Percentiles rank a stretch among this genome's conserved stretches.
phyloP scores from a whole-genome alignment of 345 rosid genomes.

The Pelargonium nanum region DNA sequence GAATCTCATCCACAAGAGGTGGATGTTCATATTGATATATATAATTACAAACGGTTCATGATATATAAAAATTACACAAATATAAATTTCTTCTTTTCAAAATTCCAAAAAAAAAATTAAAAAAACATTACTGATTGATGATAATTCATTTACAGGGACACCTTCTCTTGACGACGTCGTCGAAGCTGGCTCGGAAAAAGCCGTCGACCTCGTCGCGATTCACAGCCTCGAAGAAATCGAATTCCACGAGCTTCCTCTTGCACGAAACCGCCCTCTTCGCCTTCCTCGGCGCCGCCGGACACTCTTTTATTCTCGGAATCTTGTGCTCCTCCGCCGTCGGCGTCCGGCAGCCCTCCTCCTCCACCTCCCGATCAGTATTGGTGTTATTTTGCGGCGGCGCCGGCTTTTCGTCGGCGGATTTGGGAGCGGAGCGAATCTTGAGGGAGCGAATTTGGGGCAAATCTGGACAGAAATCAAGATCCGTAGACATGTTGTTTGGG shows the following conservation, averaged over 20 bases:
- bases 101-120: no score
- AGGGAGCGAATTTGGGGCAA: background rate
- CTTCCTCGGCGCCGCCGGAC: constrained; percentile 37
- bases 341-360: constrained; percentile 6
- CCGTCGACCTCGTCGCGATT: constrained; percentile 23
- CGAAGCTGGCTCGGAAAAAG: constrained; percentile 14
- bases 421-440: background rate
- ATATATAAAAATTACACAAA: no score
- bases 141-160: constrained; percentile 16
- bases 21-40: no score
- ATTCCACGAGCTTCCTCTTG: constrained; percentile 30
- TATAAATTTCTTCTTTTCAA: no score
- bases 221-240: constrained; percentile 30
- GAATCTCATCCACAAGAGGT: no score
- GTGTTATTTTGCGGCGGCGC: no score
- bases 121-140: background rate
- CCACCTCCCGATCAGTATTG: no score
- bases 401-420: background rate
- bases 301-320: constrained; percentile 21
- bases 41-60: no score
- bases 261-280: constrained; percentile 14
- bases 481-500: background rate
- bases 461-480: background rate
- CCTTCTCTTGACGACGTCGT: constrained; percentile 6
- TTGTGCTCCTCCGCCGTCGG: constrained; percentile 21